Conservation (phyloP, 1,284 basidiomycete genomes). For the Ganoderma leucocontextum region DNA sequence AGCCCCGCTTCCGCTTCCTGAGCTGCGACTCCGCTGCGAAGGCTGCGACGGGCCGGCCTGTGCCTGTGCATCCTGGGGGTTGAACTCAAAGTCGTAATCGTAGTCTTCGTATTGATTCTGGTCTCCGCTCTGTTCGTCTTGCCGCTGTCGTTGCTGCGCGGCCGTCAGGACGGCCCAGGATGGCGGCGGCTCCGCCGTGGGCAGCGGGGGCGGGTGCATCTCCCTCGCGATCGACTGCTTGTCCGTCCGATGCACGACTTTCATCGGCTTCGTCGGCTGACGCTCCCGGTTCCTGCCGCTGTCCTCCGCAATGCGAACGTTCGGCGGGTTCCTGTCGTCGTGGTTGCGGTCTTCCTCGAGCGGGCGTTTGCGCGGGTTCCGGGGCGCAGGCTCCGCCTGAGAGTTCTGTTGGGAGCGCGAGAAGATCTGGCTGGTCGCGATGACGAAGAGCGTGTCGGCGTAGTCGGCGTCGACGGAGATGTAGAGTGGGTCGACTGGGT, state of each 20-base stretch:
- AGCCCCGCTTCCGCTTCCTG: background rate
- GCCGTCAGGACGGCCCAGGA: conserved; percentile 32
- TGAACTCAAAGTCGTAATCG: conserved; percentile 9
- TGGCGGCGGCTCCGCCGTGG: conserved; percentile 20
- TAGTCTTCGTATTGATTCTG: conserved; percentile 5
- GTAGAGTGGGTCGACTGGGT: conserved; percentile 73
- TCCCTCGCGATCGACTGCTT: conserved; percentile 39
- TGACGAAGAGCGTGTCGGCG: conserved; percentile 71
- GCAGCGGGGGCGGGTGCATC: conserved; percentile 21
- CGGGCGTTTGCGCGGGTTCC: conserved; percentile 30
- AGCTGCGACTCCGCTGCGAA: conserved; percentile 10
- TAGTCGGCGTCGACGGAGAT: conserved; percentile 75
- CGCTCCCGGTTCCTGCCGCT: background rate
- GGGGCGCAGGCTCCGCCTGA: conserved; percentile 10
- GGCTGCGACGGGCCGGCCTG: conserved; percentile 26
- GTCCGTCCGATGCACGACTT: conserved; percentile 61
- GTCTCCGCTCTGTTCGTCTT: background rate
- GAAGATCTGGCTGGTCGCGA: conserved; percentile 73
- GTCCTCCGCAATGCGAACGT: conserved; percentile 6
- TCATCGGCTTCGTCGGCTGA: conserved; percentile 50
- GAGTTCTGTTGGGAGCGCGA: conserved; percentile 22
- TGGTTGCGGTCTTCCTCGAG: conserved; percentile 30
- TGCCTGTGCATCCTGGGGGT: background rate
- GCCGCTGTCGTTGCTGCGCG: conserved; percentile 18
- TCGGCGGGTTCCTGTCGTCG: conserved; percentile 1